Evolutionary conservation across 768 basidiomycete species (phyloP), one percentile per base, ranked within the genome.

Genomic region (Paxillus ammoniavirescens): DNA sequence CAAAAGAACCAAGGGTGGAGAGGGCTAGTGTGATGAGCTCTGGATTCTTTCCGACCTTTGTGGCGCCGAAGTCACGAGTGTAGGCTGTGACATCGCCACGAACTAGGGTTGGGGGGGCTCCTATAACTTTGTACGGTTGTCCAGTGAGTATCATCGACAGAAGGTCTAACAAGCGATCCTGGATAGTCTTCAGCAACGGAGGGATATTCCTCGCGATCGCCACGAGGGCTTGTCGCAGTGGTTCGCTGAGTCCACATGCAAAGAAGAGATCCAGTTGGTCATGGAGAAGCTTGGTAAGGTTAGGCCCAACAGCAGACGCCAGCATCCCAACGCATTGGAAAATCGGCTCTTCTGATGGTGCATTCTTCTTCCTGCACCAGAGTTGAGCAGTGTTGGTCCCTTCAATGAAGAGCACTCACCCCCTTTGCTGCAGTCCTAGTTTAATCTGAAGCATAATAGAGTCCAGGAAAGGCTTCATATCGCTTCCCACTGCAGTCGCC

Each of bases 311-410:
- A 8, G 97, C 92, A 2, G 86, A 83, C 1, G 95, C 93, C 41
- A 99, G 77, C 93, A 98, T 96, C 36, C 93, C 93, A 54, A 99
- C 82, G 71, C 97, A 98, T 77, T 98, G 92, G 65, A 99, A 98
- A 54, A 98, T 93, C 0, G 95, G 89, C 59, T 93, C 93, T 69
- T 98, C 95, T 14, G 88, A 86, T 2, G 91, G 90, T 2, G 93
- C 91, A 65, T 93, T 94, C 77, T 94, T 96, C 65, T 87, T 86
- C 53, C 84, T 87, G 56, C 28, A 35, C 13, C 21, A 2, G 47
- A 31, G 28, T 37, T 64, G 54, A 60, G 50, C 14, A 47, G 6
- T 0, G 30, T 37, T 17, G 36, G 43, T 23, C 12, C 42, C 35
- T 28, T 42, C 42, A 40, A 12, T 5, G 10, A 9, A 8, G 4